Conservation (phyloP, 2,329 filamentous ascomycete genomes). For the Alternaria incomplexa region DNA sequence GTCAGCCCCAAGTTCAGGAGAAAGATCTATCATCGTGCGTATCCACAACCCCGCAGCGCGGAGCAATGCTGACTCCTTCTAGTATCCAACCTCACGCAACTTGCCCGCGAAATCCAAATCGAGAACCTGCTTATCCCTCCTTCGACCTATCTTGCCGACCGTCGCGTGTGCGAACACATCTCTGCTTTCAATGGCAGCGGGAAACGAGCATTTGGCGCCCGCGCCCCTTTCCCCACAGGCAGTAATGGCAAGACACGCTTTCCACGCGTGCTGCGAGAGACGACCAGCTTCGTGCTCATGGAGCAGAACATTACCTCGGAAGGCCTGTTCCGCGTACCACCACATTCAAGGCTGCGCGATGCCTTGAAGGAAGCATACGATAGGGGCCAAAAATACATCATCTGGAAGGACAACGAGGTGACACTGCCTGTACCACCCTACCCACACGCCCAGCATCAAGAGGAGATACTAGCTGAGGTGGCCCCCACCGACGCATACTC, state of each 20-base stretch:
- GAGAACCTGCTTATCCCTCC: conserved; percentile 61
- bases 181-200: conserved; percentile 55
- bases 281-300: conserved; percentile 58
- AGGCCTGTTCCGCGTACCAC: conserved; percentile 61
- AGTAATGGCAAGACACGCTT: conserved; percentile 55
- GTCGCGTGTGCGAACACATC: conserved; percentile 56
- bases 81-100: conserved; percentile 58
- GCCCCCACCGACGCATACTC: conserved; percentile 59
- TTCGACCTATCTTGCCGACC: conserved; percentile 61
- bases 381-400: conserved; percentile 60
- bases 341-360: conserved; percentile 57
- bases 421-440: conserved; percentile 44
- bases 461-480: conserved; percentile 55
- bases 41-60: not conserved
- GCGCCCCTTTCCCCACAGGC: conserved; percentile 55
- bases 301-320: conserved; percentile 57
- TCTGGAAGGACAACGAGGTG: conserved; percentile 56
- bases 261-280: conserved; percentile 60
- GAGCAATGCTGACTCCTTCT: conserved; percentile 16
- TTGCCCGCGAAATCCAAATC: conserved; percentile 59
- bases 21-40: conserved; percentile 62
- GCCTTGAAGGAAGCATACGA: conserved; percentile 62
- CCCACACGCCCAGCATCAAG: conserved; percentile 40
- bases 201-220: conserved; percentile 55
- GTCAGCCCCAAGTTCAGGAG: conserved; percentile 63